Evolutionary conservation across 305 asterid genomes (phyloP).

Genomic region (Salvia sclarea): DNA sequence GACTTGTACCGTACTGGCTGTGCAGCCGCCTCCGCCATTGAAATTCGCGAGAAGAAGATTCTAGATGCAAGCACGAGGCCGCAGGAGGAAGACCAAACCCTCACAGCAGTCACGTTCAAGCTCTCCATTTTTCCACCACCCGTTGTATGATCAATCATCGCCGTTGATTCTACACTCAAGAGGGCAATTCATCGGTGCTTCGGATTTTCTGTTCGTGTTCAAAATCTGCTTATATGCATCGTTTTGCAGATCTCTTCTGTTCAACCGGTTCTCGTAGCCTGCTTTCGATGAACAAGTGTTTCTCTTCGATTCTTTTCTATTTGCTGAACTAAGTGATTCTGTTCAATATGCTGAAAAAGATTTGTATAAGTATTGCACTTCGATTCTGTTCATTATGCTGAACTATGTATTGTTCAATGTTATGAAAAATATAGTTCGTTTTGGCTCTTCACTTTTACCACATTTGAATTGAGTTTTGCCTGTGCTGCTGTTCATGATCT

Average conservation of each 20-base stretch:
- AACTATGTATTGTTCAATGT: background rate
- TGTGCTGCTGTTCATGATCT: background rate
- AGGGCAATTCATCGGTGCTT: background rate
- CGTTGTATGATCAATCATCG: background rate
- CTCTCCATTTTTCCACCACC: conserved; percentile 32
- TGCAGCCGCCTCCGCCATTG: conserved; percentile 31
- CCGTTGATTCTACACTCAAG: background rate
- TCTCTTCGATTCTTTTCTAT: background rate
- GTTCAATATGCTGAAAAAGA: background rate
- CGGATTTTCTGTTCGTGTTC: no score
- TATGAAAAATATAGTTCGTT: background rate
- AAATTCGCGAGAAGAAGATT: conserved; percentile 17
- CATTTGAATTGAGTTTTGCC: background rate
- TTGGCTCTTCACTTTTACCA: background rate
- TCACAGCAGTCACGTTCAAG: conserved; percentile 21
- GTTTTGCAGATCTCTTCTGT: background rate
- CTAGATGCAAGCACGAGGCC: background rate
- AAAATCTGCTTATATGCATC: background rate
- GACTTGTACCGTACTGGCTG: conserved; percentile 16
- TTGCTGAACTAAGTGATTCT: background rate
- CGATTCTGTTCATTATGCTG: background rate
- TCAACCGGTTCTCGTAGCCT: background rate
- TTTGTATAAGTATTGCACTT: background rate
- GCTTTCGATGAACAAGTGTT: background rate
- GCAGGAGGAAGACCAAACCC: background rate